Conservation (phyloP, 2,329 filamentous ascomycete species). For the Graphilbum ipis-grandicollis region DNA sequence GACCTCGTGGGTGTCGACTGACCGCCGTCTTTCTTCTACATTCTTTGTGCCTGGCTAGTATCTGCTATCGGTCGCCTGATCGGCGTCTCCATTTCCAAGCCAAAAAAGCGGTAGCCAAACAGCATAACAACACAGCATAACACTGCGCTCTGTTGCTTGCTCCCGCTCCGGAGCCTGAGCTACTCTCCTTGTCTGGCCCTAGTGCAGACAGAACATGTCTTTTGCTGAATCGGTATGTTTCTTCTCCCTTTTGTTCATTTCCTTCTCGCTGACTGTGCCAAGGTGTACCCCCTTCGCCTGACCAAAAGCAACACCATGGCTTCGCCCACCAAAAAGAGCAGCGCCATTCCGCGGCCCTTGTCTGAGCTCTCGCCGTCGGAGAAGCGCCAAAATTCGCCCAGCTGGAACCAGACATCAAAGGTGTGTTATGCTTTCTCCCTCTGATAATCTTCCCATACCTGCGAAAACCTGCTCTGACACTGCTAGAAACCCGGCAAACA, state of each 20-base stretch:
- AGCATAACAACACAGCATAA: too few species aligned
- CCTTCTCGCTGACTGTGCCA: conserved; percentile 2
- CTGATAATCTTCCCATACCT: not conserved
- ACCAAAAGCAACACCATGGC: conserved; percentile 43
- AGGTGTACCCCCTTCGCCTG: conserved; percentile 68
- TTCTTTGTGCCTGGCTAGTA: not conserved
- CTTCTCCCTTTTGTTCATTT: not conserved
- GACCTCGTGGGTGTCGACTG: not conserved
- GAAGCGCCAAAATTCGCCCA: conserved; percentile 79
- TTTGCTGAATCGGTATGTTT: not conserved
- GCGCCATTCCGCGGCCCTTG: conserved; percentile 53
- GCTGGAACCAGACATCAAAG: conserved; percentile 63
- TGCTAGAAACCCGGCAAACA: conserved; percentile 53
- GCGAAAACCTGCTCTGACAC: too few species aligned
- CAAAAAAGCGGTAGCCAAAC: not conserved
- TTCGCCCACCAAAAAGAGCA: conserved; percentile 46
- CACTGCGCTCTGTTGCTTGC: not conserved
- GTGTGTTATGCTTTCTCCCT: conserved; percentile 29
- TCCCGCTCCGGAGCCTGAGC: not conserved
- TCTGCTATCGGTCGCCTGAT: not conserved
- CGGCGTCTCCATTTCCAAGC: not conserved
- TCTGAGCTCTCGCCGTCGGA: conserved; percentile 80
- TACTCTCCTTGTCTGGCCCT: not conserved
- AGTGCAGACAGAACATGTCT: too few species aligned
- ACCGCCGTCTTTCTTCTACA: not conserved